These are phyloP conservation scores for Colletotrichum salicis DNA, from an alignment of 2,329 filamentous ascomycete genomes.

Conservation along the genomic window DNA sequence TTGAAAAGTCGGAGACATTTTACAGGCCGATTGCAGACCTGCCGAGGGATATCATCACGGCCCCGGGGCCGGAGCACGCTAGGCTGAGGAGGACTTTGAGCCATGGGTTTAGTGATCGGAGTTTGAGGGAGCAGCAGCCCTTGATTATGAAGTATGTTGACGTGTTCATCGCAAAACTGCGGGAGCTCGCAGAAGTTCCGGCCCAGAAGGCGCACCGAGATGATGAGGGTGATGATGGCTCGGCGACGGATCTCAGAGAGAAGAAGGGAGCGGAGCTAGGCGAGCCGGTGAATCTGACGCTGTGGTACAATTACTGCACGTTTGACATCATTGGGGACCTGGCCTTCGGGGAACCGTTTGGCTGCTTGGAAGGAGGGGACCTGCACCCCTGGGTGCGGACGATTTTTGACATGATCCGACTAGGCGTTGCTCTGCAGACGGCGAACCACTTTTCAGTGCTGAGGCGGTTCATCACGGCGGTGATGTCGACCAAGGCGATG, in stretches of 20 bases:
- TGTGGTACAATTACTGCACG: slow-evolving; percentile 43
- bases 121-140: slow-evolving; percentile 40
- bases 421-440: slow-evolving; percentile 20
- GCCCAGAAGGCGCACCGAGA: neutral
- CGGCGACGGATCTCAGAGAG: neutral
- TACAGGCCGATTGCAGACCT: slow-evolving; percentile 8
- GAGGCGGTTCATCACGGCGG: neutral
- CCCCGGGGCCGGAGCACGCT: slow-evolving; percentile 14
- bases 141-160: slow-evolving; percentile 50
- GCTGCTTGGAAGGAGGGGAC: slow-evolving; percentile 37
- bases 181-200: slow-evolving; percentile 39
- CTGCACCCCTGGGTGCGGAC: slow-evolving; percentile 35
- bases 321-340: slow-evolving; percentile 47
- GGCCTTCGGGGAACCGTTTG: slow-evolving; percentile 43
- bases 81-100: slow-evolving; percentile 32
- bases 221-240: neutral
- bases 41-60: slow-evolving; percentile 37
- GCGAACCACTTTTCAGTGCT: slow-evolving; percentile 16
- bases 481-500: slow-evolving; percentile 15
- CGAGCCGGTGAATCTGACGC: slow-evolving; percentile 35
- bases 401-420: slow-evolving; percentile 9
- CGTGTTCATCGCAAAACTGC: slow-evolving; percentile 50
- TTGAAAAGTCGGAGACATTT: slow-evolving; percentile 27
- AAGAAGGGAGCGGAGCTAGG: neutral
- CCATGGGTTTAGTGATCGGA: slow-evolving; percentile 40